These are phyloP conservation scores for Sphagnurus paluster DNA, from an alignment of 1,284 basidiomycete genomes.

Conservation along the genomic window DNA sequence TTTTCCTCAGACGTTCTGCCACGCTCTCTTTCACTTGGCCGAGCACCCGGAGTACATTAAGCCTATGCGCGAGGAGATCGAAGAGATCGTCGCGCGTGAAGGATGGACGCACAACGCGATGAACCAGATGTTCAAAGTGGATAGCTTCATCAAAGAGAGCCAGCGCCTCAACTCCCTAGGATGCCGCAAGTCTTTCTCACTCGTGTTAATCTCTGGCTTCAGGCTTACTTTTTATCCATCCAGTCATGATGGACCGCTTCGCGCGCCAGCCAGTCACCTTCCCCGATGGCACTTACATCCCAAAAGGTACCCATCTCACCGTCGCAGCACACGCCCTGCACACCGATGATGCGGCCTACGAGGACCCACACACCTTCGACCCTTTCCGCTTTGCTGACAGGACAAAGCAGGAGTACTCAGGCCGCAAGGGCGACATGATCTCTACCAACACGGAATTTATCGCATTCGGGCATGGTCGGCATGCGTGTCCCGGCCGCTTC, in stretches of 20 bases:
- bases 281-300: slow-evolving; percentile 30
- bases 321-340: slow-evolving; percentile 22
- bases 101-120: slow-evolving; percentile 44
- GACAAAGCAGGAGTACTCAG: slow-evolving; percentile 10
- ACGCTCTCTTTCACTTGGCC: slow-evolving; percentile 39
- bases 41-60: slow-evolving; percentile 35
- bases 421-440: slow-evolving; percentile 25
- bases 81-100: slow-evolving; percentile 26
- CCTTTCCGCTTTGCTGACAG: slow-evolving; percentile 27
- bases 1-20: slow-evolving; percentile 9
- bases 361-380: slow-evolving; percentile 24
- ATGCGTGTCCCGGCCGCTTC: slow-evolving; percentile 32
- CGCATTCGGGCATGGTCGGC: slow-evolving; percentile 36
- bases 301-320: slow-evolving; percentile 23
- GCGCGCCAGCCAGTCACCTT: slow-evolving; percentile 28
- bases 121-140: slow-evolving; percentile 37
- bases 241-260: slow-evolving; percentile 23
- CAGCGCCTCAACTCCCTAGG: slow-evolving; percentile 17
- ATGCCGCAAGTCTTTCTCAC: slow-evolving; percentile 13
- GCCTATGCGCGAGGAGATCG: slow-evolving; percentile 44
- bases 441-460: slow-evolving; percentile 30
- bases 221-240: not conserved
- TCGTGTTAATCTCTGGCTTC: not conserved
- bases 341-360: slow-evolving; percentile 21
- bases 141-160: slow-evolving; percentile 38